phyloP scores from a whole-genome alignment of 2,329 filamentous ascomycete species.

The Ophiosphaerella narmari region DNA sequence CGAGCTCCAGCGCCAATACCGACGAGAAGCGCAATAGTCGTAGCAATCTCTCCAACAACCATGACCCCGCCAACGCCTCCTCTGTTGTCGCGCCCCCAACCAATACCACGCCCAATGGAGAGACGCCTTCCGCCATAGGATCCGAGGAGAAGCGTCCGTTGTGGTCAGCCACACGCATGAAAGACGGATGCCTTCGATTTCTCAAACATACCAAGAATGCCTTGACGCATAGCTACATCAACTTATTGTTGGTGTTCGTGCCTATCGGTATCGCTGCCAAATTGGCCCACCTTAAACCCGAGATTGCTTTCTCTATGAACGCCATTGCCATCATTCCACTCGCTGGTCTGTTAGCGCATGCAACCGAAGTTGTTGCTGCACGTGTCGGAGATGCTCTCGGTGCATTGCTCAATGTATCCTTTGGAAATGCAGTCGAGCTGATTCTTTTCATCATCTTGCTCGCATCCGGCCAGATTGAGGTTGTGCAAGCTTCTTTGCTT shows the following conservation, averaged over 20 bases:
- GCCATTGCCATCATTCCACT: constrained; percentile 57
- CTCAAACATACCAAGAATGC: constrained; percentile 61
- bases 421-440: constrained; percentile 58
- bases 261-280: constrained; percentile 74
- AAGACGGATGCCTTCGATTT: constrained; percentile 57
- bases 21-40: constrained; percentile 27
- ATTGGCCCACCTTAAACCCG: constrained; percentile 45
- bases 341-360: constrained; percentile 54
- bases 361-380: constrained; percentile 55
- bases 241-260: constrained; percentile 76
- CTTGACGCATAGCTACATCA: constrained; percentile 76
- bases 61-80: constrained; percentile 35
- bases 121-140: constrained; percentile 59
- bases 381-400: constrained; percentile 55
- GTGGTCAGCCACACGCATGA: constrained; percentile 52
- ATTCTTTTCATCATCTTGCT: constrained; percentile 55
- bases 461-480: constrained; percentile 75
- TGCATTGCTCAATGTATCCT: constrained; percentile 57
- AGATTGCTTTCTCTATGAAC: constrained; percentile 57
- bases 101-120: constrained; percentile 56
- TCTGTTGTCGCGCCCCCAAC: constrained; percentile 43
- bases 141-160: constrained; percentile 50
- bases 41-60: constrained; percentile 17
- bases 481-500: constrained; percentile 87
- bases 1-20: constrained; percentile 21